Evolutionary conservation across 768 basidiomycete species (phyloP), one percentile per base, ranked within the genome.

Genomic region (Lentinula edodes): DNA sequence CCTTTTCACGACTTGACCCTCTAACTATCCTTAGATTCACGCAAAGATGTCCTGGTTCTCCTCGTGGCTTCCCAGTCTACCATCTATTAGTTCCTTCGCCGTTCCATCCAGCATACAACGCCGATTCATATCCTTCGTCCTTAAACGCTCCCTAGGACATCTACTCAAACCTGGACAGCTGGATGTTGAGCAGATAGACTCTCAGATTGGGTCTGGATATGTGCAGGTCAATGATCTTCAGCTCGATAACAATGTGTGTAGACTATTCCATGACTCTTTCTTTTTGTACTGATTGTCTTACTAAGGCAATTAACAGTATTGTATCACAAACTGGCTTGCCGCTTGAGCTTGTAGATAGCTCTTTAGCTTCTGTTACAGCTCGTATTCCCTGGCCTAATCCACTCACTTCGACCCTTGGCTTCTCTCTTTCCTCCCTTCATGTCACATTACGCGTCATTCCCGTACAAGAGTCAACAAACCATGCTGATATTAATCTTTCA

Each of bases 201-300:
- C 93, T 34, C 93, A 96, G 74, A 88, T 98, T 67, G 90, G 92
- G n/a, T 89, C 88, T 45, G 95, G 95, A 16, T 88, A 83, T 70
- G 86, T 97, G 4, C 91, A 94, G 73, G 83, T 98, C 41, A 88
- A 88, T 64, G 87, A 93, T 68, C 76, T 97, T 60, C 85, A 94
- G 70, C 75, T 98, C 54, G 85, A 93, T 71, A 80, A 81, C 54
- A 78, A 86, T 72, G 95, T 90, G 68, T 67, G 87, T 80, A 51
- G 35, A 9, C 20, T 45, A 12, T 59, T 56, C 35, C 58, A 45
- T 59, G 55, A 36, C 48, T 58, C 28, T 48, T 61, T 43, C 38
- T 12, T 55, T 62, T 51, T 43, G 8, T 58, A 48, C 59, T 39
- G 32, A 64, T 59, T 41, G 52, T 53, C 18, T 50, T 54, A 54